Evolutionary conservation across 371 early-diverging fungal genomes (phyloP).

Genomic region (Lichtheimia ornata): DNA sequence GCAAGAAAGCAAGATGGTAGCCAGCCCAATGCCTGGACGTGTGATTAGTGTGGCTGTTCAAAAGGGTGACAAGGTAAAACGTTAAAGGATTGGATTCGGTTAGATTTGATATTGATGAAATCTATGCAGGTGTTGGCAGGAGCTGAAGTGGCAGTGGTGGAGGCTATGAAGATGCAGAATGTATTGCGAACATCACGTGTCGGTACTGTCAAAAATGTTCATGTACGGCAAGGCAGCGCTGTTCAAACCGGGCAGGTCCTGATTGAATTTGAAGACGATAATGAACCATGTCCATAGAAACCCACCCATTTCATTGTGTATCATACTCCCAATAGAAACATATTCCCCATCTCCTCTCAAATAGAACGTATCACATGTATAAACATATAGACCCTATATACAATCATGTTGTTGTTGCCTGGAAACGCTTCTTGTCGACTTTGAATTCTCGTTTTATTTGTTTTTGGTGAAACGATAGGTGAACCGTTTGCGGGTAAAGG

Average conservation of each 20-base stretch:
- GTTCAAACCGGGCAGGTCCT: conserved; percentile 89
- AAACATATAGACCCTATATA: conserved; percentile 1
- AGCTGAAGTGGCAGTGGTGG: conserved; percentile 84
- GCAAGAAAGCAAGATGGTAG: conserved; percentile 71
- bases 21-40: conserved; percentile 94
- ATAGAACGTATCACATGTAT: conserved; percentile 2
- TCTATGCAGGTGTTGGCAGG: conserved; percentile 76
- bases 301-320: no score
- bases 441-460: conserved; percentile 51
- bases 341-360: no score
- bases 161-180: conserved; percentile 99
- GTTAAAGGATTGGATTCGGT: background rate
- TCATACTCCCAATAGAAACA: no score
- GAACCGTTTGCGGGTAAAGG: conserved; percentile 88
- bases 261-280: conserved; percentile 66
- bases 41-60: conserved; percentile 85
- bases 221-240: conserved; percentile 70
- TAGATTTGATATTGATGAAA: background rate
- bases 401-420: background rate
- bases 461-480: conserved; percentile 87
- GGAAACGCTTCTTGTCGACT: background rate
- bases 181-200: conserved; percentile 80
- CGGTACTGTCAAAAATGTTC: conserved; percentile 81
- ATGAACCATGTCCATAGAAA: background rate
- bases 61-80: conserved; percentile 71